Conservation (phyloP, 1,284 basidiomycete species). For the Earliella scabrosa region DNA sequence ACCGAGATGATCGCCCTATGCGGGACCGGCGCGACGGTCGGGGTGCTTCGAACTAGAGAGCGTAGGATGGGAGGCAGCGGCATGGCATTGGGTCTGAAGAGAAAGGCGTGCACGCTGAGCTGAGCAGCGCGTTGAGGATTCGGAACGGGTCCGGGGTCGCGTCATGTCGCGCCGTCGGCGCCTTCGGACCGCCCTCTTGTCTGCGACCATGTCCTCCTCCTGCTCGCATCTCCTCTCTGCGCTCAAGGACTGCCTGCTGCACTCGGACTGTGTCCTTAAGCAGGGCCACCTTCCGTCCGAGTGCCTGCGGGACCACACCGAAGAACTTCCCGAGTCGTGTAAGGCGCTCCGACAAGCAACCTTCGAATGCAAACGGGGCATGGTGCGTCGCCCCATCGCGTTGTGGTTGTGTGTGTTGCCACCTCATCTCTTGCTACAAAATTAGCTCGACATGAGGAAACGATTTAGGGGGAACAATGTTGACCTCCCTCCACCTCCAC, state of each 20-base stretch:
- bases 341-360: slow-evolving; percentile 75
- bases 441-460: slow-evolving; percentile 86
- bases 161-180: slow-evolving; percentile 13
- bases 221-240: slow-evolving; percentile 76
- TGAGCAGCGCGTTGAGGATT: slow-evolving; percentile 7
- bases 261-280: slow-evolving; percentile 83
- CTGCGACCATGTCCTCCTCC: slow-evolving; percentile 68
- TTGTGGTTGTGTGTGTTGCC: background rate
- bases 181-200: slow-evolving; percentile 17
- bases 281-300: slow-evolving; percentile 75
- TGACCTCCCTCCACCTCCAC: slow-evolving; percentile 33
- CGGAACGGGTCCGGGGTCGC: background rate
- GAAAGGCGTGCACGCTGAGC: background rate
- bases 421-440: background rate
- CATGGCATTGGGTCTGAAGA: slow-evolving; percentile 29
- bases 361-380: slow-evolving; percentile 87
- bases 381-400: slow-evolving; percentile 66
- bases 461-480: slow-evolving; percentile 78
- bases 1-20: slow-evolving; percentile 75
- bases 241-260: slow-evolving; percentile 79
- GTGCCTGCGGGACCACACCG: slow-evolving; percentile 72
- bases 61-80: slow-evolving; percentile 43
- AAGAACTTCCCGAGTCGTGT: slow-evolving; percentile 80
- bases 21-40: slow-evolving; percentile 65
- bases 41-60: slow-evolving; percentile 51